These are phyloP conservation scores for Hypoxylon sp. DNA, from an alignment of 2,329 filamentous ascomycete genomes.

Conservation along the genomic window DNA sequence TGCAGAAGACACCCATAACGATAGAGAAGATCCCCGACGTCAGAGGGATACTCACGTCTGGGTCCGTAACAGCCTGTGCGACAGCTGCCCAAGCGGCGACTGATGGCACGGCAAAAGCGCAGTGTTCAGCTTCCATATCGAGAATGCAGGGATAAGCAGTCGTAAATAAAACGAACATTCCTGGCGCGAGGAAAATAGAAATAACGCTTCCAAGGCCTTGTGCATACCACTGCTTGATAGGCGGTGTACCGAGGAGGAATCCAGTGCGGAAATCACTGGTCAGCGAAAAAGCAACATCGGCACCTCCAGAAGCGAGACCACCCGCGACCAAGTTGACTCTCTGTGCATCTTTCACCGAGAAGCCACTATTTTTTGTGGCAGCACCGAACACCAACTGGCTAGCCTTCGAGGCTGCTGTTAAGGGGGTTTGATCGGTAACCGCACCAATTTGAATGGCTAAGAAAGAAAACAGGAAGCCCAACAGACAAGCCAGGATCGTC, in stretches of 20 bases:
- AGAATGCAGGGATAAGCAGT: conserved; percentile 78
- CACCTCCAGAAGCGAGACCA: conserved; percentile 68
- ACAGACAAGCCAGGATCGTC: conserved; percentile 68
- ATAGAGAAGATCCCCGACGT: conserved; percentile 71
- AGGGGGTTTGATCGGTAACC: conserved; percentile 73
- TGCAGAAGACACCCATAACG: conserved; percentile 66
- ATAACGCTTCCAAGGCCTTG: conserved; percentile 74
- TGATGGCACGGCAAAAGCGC: conserved; percentile 73
- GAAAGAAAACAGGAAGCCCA: conserved; percentile 74
- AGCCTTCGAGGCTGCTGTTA: conserved; percentile 77
- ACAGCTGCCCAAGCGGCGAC: conserved; percentile 77
- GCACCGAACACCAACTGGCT: conserved; percentile 78
- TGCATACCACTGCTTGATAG: conserved; percentile 76
- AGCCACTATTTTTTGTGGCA: conserved; percentile 70
- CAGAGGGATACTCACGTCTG: conserved; percentile 67
- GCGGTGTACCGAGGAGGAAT: conserved; percentile 75
- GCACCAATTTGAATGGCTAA: conserved; percentile 73
- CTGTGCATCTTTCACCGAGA: conserved; percentile 67
- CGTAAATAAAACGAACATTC: conserved; percentile 77
- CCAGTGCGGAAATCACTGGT: conserved; percentile 77
- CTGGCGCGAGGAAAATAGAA: conserved; percentile 76
- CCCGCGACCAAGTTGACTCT: conserved; percentile 76
- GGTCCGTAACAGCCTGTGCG: conserved; percentile 72
- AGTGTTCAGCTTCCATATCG: conserved; percentile 62
- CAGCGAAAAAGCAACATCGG: conserved; percentile 67